Evolutionary conservation across 2,329 filamentous ascomycete species (phyloP).

Genomic region (Nothopassalora personata): DNA sequence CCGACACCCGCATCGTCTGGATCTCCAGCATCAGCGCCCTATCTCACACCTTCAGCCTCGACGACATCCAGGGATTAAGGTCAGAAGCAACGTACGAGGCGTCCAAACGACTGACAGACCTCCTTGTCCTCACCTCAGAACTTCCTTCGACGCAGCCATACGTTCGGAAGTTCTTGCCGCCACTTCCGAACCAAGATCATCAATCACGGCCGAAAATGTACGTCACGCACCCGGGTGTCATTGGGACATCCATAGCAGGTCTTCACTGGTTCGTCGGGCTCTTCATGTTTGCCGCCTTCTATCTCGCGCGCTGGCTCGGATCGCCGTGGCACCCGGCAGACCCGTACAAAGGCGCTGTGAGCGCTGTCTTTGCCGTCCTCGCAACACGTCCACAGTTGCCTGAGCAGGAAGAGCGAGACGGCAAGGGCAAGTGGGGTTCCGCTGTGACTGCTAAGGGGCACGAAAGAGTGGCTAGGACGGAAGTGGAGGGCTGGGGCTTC

Average conservation of each 20-base stretch:
- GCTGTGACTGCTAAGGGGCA: slow-evolving; percentile 56
- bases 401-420: slow-evolving; percentile 44
- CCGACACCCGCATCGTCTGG: slow-evolving; percentile 70
- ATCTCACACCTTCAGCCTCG: slow-evolving; percentile 50
- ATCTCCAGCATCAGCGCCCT: slow-evolving; percentile 74
- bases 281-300: slow-evolving; percentile 63
- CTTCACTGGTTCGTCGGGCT: slow-evolving; percentile 65
- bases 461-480: slow-evolving; percentile 62
- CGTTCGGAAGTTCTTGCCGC: slow-evolving; percentile 53
- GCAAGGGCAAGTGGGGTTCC: slow-evolving; percentile 78
- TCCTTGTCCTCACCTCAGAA: slow-evolving; percentile 68
- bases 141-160: slow-evolving; percentile 59
- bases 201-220: slow-evolving; percentile 59
- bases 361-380: slow-evolving; percentile 74
- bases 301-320: slow-evolving; percentile 68
- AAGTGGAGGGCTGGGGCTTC: slow-evolving; percentile 80
- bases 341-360: slow-evolving; percentile 70
- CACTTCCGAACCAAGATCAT: slow-evolving; percentile 23
- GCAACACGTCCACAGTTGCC: slow-evolving; percentile 60
- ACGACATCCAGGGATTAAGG: slow-evolving; percentile 71
- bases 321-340: slow-evolving; percentile 81
- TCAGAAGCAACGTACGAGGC: slow-evolving; percentile 70
- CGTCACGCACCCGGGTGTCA: slow-evolving; percentile 79
- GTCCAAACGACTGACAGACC: slow-evolving; percentile 79
- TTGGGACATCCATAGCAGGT: slow-evolving; percentile 74